Percentiles rank a stretch among this genome's conserved stretches.
These are phyloP conservation scores for Fusarium xyrophilum DNA, from an alignment of 2,329 filamentous ascomycete species.

Conservation along the genomic window DNA sequence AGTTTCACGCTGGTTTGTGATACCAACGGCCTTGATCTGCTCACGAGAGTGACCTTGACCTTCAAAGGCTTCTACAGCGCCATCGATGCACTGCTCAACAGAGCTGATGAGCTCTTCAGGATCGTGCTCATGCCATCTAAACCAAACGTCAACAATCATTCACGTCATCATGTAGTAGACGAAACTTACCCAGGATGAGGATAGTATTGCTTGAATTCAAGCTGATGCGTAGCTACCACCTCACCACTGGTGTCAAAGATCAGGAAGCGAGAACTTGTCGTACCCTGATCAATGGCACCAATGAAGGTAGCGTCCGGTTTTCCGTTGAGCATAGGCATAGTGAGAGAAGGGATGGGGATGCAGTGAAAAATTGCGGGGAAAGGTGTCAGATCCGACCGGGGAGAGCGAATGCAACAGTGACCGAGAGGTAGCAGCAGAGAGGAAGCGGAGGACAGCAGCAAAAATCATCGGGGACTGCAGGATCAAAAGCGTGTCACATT, in stretches of 20 bases:
- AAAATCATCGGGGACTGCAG: constrained; percentile 10
- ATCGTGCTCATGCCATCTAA: constrained; percentile 85
- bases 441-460: not conserved
- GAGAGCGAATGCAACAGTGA: constrained; percentile 21
- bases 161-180: too few species aligned
- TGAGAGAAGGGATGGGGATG: too few species aligned
- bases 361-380: constrained; percentile 22
- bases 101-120: constrained; percentile 75
- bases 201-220: constrained; percentile 78
- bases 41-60: constrained; percentile 69
- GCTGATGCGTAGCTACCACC: constrained; percentile 74
- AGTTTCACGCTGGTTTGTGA: constrained; percentile 86
- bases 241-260: constrained; percentile 76
- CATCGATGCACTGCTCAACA: constrained; percentile 78
- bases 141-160: not conserved
- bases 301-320: constrained; percentile 58
- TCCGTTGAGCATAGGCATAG: constrained; percentile 45
- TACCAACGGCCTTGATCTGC: constrained; percentile 77
- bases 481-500: not conserved
- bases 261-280: constrained; percentile 78
- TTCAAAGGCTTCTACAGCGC: constrained; percentile 72
- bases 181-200: constrained; percentile 72
- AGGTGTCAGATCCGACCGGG: constrained; percentile 5
- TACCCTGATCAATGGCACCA: constrained; percentile 81
- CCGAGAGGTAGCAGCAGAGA: not conserved